Base-by-base conservation (phyloP, 148 eudicot genomes). In the Limonium bicolor region DNA sequence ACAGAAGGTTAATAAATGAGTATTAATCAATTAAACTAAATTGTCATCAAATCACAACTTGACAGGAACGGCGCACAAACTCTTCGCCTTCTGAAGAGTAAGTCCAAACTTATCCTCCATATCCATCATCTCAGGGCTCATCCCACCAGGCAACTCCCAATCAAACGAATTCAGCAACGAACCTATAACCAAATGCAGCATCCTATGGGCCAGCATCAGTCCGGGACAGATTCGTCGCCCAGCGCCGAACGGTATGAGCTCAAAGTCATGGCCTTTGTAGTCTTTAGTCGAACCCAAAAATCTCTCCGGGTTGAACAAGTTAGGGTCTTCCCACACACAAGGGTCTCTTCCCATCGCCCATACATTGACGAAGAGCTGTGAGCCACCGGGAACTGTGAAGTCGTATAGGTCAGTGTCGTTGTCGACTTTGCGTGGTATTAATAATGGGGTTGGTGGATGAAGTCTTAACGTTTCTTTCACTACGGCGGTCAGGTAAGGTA, bases 271-370 rank as follows among this genome's bases (percentile, higher is more conserved):
- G 23, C 85, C 85, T 53, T 48, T 73, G 17, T 50, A 70, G 36
- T 80, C 75, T 8, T 64, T 48, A 0, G 64, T 6, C 13, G 63
- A 61, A 32, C 66, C 41, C 37, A 75, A 40, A 50, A 79, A 76
- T 46, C 94, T 65, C 50, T 78, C 78, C 0, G 87, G 94, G 39
- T 27, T 41, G 33, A 76, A 78, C 55, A 48, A 41, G 23, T 79
- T 66, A 0, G 87, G 80, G 13, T 72, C 60, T 20, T 65, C 68
- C 87, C 87, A 78, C 14, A 50, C 44, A 10, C 34, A 25, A 2
- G 80, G 72, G 36, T 78, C 84, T 39, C 78, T 61, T 27, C 65
- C 72, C 6, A 83, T 72, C 14, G 78, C 80, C 74, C 76, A 84
- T 22, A 74, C 71, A 28, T 76, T 84, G 39, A 59, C 57, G 4